phyloP scores from a whole-genome alignment of 768 basidiomycete genomes.

The Trametes villosa region DNA sequence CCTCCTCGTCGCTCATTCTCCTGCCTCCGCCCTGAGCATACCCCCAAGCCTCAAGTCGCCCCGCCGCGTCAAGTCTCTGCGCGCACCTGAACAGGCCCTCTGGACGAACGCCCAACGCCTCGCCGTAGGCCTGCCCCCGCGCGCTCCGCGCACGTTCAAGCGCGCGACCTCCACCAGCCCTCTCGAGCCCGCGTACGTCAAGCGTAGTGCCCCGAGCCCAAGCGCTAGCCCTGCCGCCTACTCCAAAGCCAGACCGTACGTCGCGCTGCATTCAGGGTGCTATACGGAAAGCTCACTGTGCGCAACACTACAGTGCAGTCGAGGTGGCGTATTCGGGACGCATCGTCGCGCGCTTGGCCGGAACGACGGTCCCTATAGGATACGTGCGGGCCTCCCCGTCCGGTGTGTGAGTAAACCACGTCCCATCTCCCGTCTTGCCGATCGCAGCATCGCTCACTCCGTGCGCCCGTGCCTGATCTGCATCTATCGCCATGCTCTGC shows the following conservation, averaged over 20 bases:
- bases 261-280: background rate
- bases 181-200: constrained; percentile 6
- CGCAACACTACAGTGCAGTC: background rate
- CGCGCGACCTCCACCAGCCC: constrained; percentile 16
- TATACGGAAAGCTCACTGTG: background rate
- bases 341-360: constrained; percentile 14
- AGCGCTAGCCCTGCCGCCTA: constrained; percentile 12
- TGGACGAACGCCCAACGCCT: constrained; percentile 25
- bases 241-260: constrained; percentile 1
- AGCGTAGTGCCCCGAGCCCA: constrained; percentile 16
- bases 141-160: constrained; percentile 13
- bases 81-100: background rate
- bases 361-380: constrained; percentile 1
- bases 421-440: background rate
- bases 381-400: constrained; percentile 15
- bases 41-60: constrained; percentile 1
- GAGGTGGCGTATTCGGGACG: constrained; percentile 2
- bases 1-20: constrained; percentile 4
- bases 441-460: constrained; percentile 8
- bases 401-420: constrained; percentile 18
- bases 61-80: constrained; percentile 3
- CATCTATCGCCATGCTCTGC: constrained; percentile 11
- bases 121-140: constrained; percentile 23
- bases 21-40: constrained; percentile 7
- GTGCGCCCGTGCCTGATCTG: constrained; percentile 17